Evolutionary conservation across 2,329 filamentous ascomycete genomes (phyloP).

Genomic region (Alternaria conjuncta): DNA sequence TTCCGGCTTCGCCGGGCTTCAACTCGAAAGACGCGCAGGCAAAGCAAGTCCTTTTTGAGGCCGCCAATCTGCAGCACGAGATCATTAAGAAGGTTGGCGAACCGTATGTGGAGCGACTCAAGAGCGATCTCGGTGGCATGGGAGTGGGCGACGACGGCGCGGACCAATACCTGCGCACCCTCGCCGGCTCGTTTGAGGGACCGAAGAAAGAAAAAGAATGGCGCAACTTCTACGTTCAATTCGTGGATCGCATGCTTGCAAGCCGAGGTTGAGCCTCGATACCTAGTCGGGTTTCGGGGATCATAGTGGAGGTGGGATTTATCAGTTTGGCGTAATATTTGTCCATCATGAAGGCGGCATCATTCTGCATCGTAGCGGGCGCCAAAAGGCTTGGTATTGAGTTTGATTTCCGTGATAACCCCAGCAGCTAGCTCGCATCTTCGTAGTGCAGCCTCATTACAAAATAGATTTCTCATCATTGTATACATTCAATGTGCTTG

Average conservation of each 20-base stretch:
- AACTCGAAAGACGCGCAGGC: slow-evolving; percentile 86
- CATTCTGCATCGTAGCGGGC: slow-evolving; percentile 28
- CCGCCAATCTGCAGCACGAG: slow-evolving; percentile 82
- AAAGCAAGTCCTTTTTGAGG: slow-evolving; percentile 85
- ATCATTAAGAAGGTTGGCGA: slow-evolving; percentile 91
- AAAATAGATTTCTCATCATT: not conserved
- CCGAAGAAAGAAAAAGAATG: slow-evolving; percentile 52
- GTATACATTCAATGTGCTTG: not conserved
- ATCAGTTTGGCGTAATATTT: slow-evolving; percentile 14
- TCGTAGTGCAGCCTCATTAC: not conserved
- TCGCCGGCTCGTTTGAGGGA: slow-evolving; percentile 44
- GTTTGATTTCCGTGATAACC: slow-evolving; percentile 28
- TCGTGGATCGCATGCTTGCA: slow-evolving; percentile 46
- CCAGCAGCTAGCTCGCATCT: slow-evolving; percentile 3
- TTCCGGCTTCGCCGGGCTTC: slow-evolving; percentile 80
- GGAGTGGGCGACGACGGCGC: slow-evolving; percentile 70
- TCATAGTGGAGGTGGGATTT: slow-evolving; percentile 6
- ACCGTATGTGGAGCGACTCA: slow-evolving; percentile 75
- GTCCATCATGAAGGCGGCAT: slow-evolving; percentile 7
- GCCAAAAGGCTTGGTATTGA: slow-evolving; percentile 19
- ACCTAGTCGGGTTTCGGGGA: slow-evolving; percentile 4
- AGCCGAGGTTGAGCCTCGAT: slow-evolving; percentile 19
- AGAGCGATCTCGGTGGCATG: slow-evolving; percentile 68
- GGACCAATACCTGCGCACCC: slow-evolving; percentile 65
- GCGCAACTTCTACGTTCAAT: slow-evolving; percentile 54